Base-by-base conservation (phyloP, 805 yeast species). In the Pichia thaimueangensis region DNA sequence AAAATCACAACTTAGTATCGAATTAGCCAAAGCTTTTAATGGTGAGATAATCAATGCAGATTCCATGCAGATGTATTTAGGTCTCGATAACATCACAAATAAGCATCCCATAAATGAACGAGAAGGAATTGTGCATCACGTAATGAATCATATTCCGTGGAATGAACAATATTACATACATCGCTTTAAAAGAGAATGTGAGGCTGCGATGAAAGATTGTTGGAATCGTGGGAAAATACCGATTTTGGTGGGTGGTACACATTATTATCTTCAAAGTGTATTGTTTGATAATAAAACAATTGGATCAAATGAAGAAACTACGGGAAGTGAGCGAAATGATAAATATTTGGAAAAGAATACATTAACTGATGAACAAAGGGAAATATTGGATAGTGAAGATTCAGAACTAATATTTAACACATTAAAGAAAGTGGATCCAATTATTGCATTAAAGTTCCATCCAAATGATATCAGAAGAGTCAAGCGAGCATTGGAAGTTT, bases 41-140 rank as follows among this genome's bases (percentile, higher is more conserved):
- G 97, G 97, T 17, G 97, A 93, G 57, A 71, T 93, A 49, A 84
- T 93, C 49, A 93, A 93, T 62, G 96, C 95, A 0, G 98, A 93
- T 59, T 87, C 97, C 1, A 89, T 93, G 97, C 98, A 93, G 62
- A 84, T 93, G 70, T 93, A 93, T 61, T 64, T 68, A 30, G 80
- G 76, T 0, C 64, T 78, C 1, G 86, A 83, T 12, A 76, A 77
- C 10, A 86, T 93, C 47, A 86, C 98, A 13, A 93, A 93, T 56
- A 93, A 93, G 55, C 97, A 93, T 54, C 97, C 98, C 0, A 46
- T 82, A 1, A 67, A 65, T 0, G 96, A 91, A 50, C 68, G 96
- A 29, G 67, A 71, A 6, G 91, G 87, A 0, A 57, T 93, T 0
- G 73, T 78, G 0, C 98, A 93, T 56, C 96, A 89, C 66, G 80